Evolutionary conservation across 306 rosid species (phyloP).

Genomic region (Senna tora): DNA sequence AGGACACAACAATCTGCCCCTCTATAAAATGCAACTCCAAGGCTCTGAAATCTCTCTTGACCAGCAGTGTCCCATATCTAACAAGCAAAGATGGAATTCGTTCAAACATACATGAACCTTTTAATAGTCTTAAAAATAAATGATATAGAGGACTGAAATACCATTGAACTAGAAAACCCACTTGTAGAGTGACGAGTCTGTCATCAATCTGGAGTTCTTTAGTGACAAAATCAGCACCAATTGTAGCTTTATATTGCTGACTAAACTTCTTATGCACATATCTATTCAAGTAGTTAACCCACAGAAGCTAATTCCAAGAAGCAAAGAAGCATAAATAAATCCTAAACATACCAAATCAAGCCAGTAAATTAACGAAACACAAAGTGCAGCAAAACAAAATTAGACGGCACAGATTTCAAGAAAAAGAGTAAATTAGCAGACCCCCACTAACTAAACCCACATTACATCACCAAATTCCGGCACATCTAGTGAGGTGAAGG

Average conservation of each 20-base stretch:
- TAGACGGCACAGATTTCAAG: constrained; percentile 2
- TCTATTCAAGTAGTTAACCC: constrained; percentile 61
- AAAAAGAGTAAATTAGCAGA: not conserved
- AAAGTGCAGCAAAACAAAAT: constrained; percentile 25
- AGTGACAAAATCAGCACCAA: constrained; percentile 98
- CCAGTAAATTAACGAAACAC: not conserved
- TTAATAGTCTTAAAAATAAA: constrained; percentile 1
- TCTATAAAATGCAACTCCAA: constrained; percentile 90
- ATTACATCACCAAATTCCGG: not conserved
- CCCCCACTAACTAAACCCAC: constrained; percentile 9
- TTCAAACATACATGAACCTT: constrained; percentile 10
- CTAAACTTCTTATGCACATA: constrained; percentile 94
- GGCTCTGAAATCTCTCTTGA: constrained; percentile 96
- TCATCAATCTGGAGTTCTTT: constrained; percentile 96
- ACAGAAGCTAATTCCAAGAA: constrained; percentile 32
- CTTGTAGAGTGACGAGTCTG: constrained; percentile 91
- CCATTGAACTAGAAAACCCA: constrained; percentile 60
- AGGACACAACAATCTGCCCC: constrained; percentile 97
- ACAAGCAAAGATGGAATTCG: constrained; percentile 28
- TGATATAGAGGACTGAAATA: constrained; percentile 32
- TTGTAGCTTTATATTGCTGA: constrained; percentile 98
- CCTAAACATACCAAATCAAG: constrained; percentile 1
- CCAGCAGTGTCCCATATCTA: constrained; percentile 99
- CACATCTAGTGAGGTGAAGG: constrained; percentile 50
- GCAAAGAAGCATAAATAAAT: constrained; percentile 7